These are phyloP conservation scores for Corrigiola litoralis DNA, from an alignment of 179 eudicot species.

Conservation along the genomic window DNA sequence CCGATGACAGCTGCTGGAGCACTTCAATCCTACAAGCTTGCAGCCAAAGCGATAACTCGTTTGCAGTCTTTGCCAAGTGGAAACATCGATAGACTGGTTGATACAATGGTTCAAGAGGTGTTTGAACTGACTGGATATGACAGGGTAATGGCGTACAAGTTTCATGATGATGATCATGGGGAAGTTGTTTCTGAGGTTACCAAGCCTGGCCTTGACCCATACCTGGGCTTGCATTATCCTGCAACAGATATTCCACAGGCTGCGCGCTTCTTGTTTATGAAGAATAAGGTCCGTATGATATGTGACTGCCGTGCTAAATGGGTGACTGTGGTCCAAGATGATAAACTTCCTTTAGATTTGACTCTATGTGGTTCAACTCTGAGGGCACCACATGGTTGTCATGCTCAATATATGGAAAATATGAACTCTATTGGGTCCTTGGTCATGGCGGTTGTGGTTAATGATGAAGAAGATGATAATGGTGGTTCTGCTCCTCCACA, in stretches of 20 bases:
- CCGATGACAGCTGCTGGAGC: conserved; percentile 99
- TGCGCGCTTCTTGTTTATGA: conserved; percentile 84
- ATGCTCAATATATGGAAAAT: conserved; percentile 88
- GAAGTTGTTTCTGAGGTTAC: conserved; percentile 82
- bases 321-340: conserved; percentile 77
- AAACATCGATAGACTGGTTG: conserved; percentile 63
- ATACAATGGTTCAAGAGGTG: conserved; percentile 92
- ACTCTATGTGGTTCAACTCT: conserved; percentile 93
- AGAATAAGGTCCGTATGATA: conserved; percentile 92
- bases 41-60: conserved; percentile 82
- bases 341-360: conserved; percentile 59
- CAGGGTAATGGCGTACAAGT: conserved; percentile 86
- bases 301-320: conserved; percentile 78
- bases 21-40: conserved; percentile 91
- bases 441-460: conserved; percentile 92
- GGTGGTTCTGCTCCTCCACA: conserved; percentile 39
- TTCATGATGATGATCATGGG: conserved; percentile 97
- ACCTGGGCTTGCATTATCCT: conserved; percentile 92
- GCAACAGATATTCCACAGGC: conserved; percentile 99
- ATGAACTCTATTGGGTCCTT: conserved; percentile 95
- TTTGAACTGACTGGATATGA: conserved; percentile 94
- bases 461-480: conserved; percentile 64
- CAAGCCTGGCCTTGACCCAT: conserved; percentile 85
- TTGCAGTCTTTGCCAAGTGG: conserved; percentile 88
- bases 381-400: conserved; percentile 94